These are phyloP conservation scores for Dictyostelium purpureum DNA, from an alignment of 78 protist genomes.

Conservation along the genomic window DNA sequence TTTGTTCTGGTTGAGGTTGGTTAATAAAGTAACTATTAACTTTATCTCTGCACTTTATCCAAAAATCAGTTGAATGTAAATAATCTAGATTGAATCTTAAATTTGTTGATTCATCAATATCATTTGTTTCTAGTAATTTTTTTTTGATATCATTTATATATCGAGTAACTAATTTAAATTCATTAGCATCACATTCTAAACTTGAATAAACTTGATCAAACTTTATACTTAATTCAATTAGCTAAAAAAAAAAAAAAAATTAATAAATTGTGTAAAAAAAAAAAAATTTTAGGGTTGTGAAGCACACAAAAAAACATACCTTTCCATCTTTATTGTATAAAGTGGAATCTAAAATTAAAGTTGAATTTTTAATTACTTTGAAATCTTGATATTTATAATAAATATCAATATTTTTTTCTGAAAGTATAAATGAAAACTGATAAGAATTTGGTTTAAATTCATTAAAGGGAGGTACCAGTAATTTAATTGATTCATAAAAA, in stretches of 20 bases:
- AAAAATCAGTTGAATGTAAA: neutral
- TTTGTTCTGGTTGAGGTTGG: neutral
- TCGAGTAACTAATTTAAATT: neutral
- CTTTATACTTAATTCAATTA: neutral
- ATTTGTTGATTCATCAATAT: constrained; percentile 8
- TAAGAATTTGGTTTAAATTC: neutral
- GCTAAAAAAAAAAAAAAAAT: too few species aligned
- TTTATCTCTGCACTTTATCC: neutral
- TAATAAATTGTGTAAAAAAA: too few species aligned
- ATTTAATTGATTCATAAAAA: neutral
- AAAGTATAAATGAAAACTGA: neutral
- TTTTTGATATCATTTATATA: neutral
- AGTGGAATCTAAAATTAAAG: neutral
- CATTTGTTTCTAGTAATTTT: neutral
- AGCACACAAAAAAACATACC: too few species aligned
- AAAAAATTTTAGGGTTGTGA: too few species aligned
- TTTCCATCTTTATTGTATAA: neutral
- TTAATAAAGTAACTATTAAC: neutral
- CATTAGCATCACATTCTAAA: neutral
- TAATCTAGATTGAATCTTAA: neutral
- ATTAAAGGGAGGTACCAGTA: neutral
- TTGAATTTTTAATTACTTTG: neutral
- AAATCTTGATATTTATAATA: too few species aligned
- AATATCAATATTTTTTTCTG: neutral
- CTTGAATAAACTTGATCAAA: neutral